Conservation (phyloP, 345 rosid species). For the Euphorbia pulcherrima region DNA sequence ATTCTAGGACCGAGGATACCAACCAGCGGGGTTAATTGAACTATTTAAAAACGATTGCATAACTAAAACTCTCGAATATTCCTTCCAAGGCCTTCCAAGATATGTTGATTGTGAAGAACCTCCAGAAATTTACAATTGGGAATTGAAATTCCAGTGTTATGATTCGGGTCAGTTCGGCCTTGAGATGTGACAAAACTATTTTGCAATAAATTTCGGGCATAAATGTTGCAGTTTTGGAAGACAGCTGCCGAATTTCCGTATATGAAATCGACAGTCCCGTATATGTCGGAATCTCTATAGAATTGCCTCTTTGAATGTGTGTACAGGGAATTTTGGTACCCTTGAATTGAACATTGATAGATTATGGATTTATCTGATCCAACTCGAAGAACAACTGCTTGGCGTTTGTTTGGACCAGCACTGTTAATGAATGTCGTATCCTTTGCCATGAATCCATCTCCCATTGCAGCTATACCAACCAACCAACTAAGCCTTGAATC, state of each 20-base stretch:
- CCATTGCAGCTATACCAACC: constrained; percentile 55
- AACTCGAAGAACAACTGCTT: constrained; percentile 24
- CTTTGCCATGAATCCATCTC: constrained; percentile 28
- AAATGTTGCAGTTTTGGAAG: constrained; percentile 27
- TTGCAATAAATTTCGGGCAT: neutral
- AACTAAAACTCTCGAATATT: constrained; percentile 21
- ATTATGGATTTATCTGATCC: constrained; percentile 38
- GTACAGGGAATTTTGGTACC: constrained; percentile 42
- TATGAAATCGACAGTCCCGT: constrained; percentile 40
- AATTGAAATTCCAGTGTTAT: constrained; percentile 32
- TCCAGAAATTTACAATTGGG: constrained; percentile 26
- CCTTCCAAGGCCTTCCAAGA: constrained; percentile 29
- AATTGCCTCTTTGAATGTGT: constrained; percentile 43
- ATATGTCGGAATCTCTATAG: constrained; percentile 42
- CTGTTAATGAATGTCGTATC: constrained; percentile 24
- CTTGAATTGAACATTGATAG: constrained; percentile 39
- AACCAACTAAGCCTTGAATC: too few species aligned
- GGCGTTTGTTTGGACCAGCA: constrained; percentile 25
- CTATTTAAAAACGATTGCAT: constrained; percentile 24
- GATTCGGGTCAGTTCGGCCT: constrained; percentile 28
- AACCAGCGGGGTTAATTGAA: constrained; percentile 21
- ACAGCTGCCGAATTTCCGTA: constrained; percentile 26
- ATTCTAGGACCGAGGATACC: constrained; percentile 30
- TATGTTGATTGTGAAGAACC: constrained; percentile 9
- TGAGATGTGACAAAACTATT: constrained; percentile 31